Evolutionary conservation across 768 basidiomycete genomes (phyloP).

Genomic region (Crepidotus variabilis): DNA sequence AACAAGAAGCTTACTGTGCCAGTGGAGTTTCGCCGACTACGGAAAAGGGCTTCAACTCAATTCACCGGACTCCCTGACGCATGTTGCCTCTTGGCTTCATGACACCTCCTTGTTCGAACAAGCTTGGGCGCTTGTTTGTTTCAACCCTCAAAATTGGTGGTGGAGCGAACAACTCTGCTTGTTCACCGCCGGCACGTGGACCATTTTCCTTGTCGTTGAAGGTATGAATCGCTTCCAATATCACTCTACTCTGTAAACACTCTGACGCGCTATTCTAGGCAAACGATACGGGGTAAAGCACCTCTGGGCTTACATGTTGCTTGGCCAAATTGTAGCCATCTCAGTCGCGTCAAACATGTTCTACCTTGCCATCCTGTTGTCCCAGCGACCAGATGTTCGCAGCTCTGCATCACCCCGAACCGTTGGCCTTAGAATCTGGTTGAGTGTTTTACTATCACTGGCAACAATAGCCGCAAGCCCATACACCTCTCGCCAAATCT

Average conservation of each 20-base stretch:
- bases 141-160: constrained; percentile 56
- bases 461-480: constrained; percentile 42
- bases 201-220: constrained; percentile 45
- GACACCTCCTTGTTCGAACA: constrained; percentile 58
- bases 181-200: constrained; percentile 57
- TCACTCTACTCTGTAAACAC: background rate
- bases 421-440: constrained; percentile 28
- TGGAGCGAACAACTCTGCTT: constrained; percentile 65
- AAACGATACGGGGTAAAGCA: constrained; percentile 38
- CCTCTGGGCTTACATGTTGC: constrained; percentile 66
- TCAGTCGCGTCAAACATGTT: constrained; percentile 65
- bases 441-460: constrained; percentile 42
- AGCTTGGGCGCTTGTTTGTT: constrained; percentile 46
- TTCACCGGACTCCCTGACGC: constrained; percentile 15
- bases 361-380: constrained; percentile 44
- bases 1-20: background rate
- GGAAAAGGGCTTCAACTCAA: constrained; percentile 18
- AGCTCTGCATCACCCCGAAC: constrained; percentile 5
- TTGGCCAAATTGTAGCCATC: constrained; percentile 71
- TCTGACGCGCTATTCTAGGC: constrained; percentile 19
- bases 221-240: constrained; percentile 29
- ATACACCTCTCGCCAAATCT: constrained; percentile 35
- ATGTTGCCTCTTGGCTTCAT: constrained; percentile 50
- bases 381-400: constrained; percentile 20
- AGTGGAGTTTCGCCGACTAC: constrained; percentile 57